These are phyloP conservation scores for Aureobasidium sp. DNA, from an alignment of 2,329 filamentous ascomycete genomes.

Conservation along the genomic window DNA sequence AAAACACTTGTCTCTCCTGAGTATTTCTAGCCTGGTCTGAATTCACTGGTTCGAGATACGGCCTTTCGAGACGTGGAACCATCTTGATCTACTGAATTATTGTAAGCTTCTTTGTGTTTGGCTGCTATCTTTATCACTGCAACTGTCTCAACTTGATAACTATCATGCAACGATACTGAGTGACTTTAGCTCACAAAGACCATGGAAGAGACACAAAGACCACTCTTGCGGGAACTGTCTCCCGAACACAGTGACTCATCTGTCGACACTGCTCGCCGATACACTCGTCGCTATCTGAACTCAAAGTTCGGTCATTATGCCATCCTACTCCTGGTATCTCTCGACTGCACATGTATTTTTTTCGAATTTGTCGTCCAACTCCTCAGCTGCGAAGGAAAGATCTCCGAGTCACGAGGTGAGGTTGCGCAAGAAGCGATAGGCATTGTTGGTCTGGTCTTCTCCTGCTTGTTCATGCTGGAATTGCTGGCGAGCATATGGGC, in stretches of 20 bases:
- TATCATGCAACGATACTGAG: not conserved
- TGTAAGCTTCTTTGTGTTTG: not conserved
- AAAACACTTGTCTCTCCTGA: not conserved
- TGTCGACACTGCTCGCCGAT: slow-evolving; percentile 17
- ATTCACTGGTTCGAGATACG: not conserved
- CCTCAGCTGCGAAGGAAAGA: slow-evolving; percentile 40
- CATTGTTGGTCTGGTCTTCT: slow-evolving; percentile 51
- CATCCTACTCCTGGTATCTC: slow-evolving; percentile 41
- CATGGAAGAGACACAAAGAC: slow-evolving; percentile 1
- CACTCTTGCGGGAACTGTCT: not conserved
- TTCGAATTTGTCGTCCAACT: slow-evolving; percentile 46
- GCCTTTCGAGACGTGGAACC: not conserved
- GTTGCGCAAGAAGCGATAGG: slow-evolving; percentile 39
- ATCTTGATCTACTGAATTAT: not conserved
- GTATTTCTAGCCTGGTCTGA: not conserved
- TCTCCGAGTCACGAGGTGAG: slow-evolving; percentile 23
- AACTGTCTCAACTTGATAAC: not conserved
- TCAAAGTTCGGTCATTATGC: slow-evolving; percentile 45
- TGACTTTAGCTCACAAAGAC: not conserved
- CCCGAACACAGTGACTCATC: not conserved
- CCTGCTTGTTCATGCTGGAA: slow-evolving; percentile 58
- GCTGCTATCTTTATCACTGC: not conserved
- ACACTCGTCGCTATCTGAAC: slow-evolving; percentile 33
- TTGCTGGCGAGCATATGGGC: slow-evolving; percentile 52
- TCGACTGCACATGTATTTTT: slow-evolving; percentile 48